Evolutionary conservation across 23 red algal species (phyloP).

Genomic region (Agarophyton chilense): DNA sequence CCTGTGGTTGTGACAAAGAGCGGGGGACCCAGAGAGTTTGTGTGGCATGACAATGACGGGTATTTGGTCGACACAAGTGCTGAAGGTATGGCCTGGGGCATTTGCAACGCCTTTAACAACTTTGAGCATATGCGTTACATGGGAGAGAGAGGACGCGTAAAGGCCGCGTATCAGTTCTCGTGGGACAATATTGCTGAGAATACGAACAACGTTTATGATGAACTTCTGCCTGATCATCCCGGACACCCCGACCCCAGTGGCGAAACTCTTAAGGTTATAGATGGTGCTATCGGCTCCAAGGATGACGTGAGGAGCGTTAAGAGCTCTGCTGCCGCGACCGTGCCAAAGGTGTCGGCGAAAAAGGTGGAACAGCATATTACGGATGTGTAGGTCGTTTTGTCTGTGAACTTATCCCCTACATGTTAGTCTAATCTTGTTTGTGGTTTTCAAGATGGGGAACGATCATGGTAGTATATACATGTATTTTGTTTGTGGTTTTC

Average conservation of each 20-base stretch:
- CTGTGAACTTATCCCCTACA: not conserved
- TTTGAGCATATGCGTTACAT: constrained; percentile 88
- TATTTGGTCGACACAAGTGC: constrained; percentile 83
- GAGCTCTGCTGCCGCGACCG: not conserved
- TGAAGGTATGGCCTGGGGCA: constrained; percentile 88
- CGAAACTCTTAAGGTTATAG: not conserved
- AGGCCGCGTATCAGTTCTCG: constrained; percentile 86
- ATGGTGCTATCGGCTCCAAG: not conserved
- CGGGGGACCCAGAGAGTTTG: constrained; percentile 96
- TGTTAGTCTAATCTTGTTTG: too few species aligned
- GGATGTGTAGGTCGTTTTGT: not conserved
- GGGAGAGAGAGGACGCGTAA: constrained; percentile 87
- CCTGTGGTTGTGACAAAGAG: constrained; percentile 97
- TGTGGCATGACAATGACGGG: constrained; percentile 94
- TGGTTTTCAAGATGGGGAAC: too few species aligned
- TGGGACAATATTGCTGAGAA: constrained; percentile 93
- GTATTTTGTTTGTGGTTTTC: too few species aligned
- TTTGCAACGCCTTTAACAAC: constrained; percentile 80
- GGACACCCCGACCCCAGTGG: not conserved
- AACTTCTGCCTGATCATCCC: constrained; percentile 72
- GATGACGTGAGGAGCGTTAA: not conserved
- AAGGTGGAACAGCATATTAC: not conserved
- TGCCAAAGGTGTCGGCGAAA: not conserved
- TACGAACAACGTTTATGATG: constrained; percentile 90
- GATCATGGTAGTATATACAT: too few species aligned